Conservation (phyloP, 2,329 filamentous ascomycete genomes). For the Curvularia sp. region DNA sequence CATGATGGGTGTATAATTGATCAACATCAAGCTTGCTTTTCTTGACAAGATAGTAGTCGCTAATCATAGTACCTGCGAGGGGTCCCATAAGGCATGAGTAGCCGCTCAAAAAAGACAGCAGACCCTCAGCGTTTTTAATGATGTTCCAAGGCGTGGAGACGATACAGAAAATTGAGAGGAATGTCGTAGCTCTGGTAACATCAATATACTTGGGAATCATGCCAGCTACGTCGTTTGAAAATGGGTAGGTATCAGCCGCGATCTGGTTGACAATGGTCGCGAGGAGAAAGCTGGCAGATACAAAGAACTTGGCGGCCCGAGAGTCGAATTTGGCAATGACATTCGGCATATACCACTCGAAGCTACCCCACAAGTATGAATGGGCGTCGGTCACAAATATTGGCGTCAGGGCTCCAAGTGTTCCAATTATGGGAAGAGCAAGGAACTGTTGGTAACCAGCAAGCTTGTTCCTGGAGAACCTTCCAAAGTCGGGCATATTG, state of each 20-base stretch:
- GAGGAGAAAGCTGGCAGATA: constrained; percentile 51
- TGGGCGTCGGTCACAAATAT: constrained; percentile 59
- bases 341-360: constrained; percentile 58
- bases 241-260: constrained; percentile 51
- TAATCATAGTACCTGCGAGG: constrained; percentile 45
- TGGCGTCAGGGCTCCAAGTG: constrained; percentile 56
- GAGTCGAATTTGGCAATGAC: constrained; percentile 56
- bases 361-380: constrained; percentile 54
- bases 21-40: constrained; percentile 45
- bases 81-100: constrained; percentile 50
- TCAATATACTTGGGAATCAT: constrained; percentile 48
- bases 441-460: constrained; percentile 55
- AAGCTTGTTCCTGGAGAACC: constrained; percentile 54
- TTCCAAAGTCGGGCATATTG: constrained; percentile 58
- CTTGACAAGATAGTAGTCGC: constrained; percentile 48
- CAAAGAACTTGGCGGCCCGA: constrained; percentile 54
- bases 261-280: constrained; percentile 55
- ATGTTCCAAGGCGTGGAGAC: constrained; percentile 48
- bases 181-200: constrained; percentile 44
- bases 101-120: constrained; percentile 46
- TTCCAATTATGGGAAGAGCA: constrained; percentile 57
- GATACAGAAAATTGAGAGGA: constrained; percentile 48
- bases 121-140: constrained; percentile 45
- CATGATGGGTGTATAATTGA: constrained; percentile 41
- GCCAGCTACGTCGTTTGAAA: constrained; percentile 45